Evolutionary conservation across 805 yeast genomes (phyloP), one percentile per base, ranked within the genome.

Genomic region (Cyberlindnera saturnus): DNA sequence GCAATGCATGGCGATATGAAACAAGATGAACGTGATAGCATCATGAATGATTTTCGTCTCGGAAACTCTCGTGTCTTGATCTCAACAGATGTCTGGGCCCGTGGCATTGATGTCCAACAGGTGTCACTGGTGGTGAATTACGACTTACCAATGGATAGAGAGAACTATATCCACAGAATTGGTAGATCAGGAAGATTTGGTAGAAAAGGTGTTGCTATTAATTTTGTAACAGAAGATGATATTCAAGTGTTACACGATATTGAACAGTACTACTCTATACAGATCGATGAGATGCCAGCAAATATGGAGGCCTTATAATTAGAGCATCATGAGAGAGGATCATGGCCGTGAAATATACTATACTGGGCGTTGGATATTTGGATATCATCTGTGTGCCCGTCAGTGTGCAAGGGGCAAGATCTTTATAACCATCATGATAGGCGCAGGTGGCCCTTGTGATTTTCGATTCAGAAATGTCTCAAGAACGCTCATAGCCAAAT

Each of bases 181-280:
- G 99, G 99, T 66, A 83, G 99, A 68, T 89, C 96, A 55, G 99
- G 98, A 52, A 82, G 99, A 65, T 91, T 91, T 73, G 99, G 99
- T 57, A 82, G 99, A 70, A 91, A 90, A 74, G 99, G 96, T 74
- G 95, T 86, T 60, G 97, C 99, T 46, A 87, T 91, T 67, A 93
- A 90, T 75, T 85, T 93, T 58, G 82, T 89, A 59, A 88, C 97
- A 45, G 74, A 72, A 53, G 82, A 82, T 40, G 98, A 93, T 66
- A 75, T 74, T 51, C 76, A 73, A 42, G 78, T 75, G 62, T 74
- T 91, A 73, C 77, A 81, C 63, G 96, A 82, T 53, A 69, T 85
- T 52, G 89, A 84, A 62, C 71, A 70, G 63, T 79, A 78, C 73
- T 86, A 86, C 72, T 75, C 82, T 45, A 82, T 82, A 44, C 82